These are phyloP conservation scores for Phoma herbarum DNA, from an alignment of 2,329 filamentous ascomycete genomes.

Conservation along the genomic window DNA sequence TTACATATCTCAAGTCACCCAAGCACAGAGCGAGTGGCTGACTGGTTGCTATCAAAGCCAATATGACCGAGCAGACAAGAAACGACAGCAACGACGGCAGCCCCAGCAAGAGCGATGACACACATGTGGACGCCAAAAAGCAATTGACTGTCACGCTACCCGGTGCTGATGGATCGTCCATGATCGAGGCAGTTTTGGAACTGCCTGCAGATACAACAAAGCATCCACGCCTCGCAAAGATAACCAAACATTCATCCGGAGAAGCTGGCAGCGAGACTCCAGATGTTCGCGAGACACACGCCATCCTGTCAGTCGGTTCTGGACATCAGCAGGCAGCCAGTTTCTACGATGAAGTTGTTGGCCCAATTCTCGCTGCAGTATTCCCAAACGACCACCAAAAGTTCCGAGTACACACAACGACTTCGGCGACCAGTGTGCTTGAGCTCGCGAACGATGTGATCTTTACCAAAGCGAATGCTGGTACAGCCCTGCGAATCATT, in stretches of 20 bases:
- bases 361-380: conserved; percentile 55
- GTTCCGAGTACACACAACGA: conserved; percentile 69
- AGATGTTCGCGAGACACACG: conserved; percentile 45
- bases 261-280: conserved; percentile 7
- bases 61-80: conserved; percentile 17
- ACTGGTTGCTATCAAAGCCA: not conserved
- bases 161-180: conserved; percentile 16
- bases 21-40: not conserved
- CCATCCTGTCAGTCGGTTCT: conserved; percentile 57
- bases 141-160: conserved; percentile 21
- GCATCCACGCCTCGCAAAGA: conserved; percentile 29
- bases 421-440: conserved; percentile 69
- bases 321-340: conserved; percentile 53
- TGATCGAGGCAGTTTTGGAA: conserved; percentile 20
- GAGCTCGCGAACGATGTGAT: conserved; percentile 66
- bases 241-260: conserved; percentile 25
- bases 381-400: conserved; percentile 41
- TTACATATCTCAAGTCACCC: not conserved
- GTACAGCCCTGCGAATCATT: conserved; percentile 62
- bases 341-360: conserved; percentile 52
- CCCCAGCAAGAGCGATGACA: conserved; percentile 5
- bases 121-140: not conserved
- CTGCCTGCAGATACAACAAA: conserved; percentile 25
- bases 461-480: conserved; percentile 60
- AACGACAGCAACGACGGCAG: not conserved